Evolutionary conservation across 1,139 yeast species (phyloP), one percentile per base, ranked within the genome.

Genomic region (Candida anutae): DNA sequence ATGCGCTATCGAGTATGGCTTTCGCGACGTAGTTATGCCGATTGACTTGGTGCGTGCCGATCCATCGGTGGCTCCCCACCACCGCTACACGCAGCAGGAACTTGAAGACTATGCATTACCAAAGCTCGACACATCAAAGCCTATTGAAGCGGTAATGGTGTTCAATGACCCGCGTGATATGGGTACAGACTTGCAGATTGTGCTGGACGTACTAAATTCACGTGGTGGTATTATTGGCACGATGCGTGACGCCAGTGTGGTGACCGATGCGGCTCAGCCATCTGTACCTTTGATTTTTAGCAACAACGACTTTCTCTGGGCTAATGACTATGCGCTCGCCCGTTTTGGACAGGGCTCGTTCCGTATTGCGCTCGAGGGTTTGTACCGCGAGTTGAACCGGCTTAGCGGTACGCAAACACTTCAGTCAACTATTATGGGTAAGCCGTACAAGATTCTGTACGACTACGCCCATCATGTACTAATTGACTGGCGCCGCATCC

Each of bases 321-420:
- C 95, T 6, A 85, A 84, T 47, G 88, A 81, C 47, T 88, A 80
- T 51, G 54, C 55, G 8, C 55, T 79, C 34, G 87, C 95, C 11
- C 65, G 98, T 33, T 83, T 84, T 46, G 97, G 97, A 4, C 95
- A 87, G 57, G 97, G 97, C 15, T 94, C 93, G 2, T 79, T 84
- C 43, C 64, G 93, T 33, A 68, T 74, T 31, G 60, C 74, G 26
- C 58, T 82, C 4, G 82, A 80, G 43, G 57, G 74, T 4, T 53
- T 88, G 28, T 85, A 83, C 48, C 54, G 64, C 24, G 74, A 74
- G 29, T 50, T 69, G 25, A 78, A 81, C 27, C 59, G 57, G 26
- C 65, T 72, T n/a, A 56, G 62, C 11, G 37, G 38, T 1, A 33
- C 43, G 6, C 49, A 57, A 23, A 46, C 54, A 6, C 56, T 87